Conservation (phyloP, 83 land plant species). For the Diphasiastrum complanatum region DNA sequence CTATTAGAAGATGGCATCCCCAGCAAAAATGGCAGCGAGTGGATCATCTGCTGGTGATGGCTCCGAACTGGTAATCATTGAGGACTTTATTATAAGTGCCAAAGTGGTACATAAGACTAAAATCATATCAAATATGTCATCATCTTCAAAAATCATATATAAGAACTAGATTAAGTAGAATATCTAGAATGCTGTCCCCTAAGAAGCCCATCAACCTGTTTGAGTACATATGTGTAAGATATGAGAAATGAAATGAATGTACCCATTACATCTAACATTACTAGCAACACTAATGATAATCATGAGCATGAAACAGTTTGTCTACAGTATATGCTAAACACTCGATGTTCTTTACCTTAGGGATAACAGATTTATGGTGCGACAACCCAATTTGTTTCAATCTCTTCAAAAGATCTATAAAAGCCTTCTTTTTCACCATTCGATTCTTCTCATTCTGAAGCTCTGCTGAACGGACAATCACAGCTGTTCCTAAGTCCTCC, state of each 20-base stretch:
- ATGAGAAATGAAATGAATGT: neutral
- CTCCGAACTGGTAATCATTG: too few relatives aligned
- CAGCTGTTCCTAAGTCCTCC: neutral
- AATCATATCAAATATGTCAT: too few relatives aligned
- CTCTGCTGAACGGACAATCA: neutral
- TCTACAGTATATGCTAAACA: neutral
- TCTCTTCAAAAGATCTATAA: neutral
- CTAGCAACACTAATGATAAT: neutral
- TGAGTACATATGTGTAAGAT: neutral
- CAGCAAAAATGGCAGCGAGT: too few relatives aligned
- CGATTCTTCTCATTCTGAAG: conserved; percentile 2
- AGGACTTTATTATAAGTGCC: too few relatives aligned
- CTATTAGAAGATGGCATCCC: too few relatives aligned
- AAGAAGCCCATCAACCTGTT: neutral
- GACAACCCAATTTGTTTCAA: conserved; percentile 4
- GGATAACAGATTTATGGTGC: neutral
- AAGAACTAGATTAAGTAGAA: too few relatives aligned
- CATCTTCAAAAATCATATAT: too few relatives aligned
- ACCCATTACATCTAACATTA: neutral
- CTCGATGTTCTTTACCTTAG: conserved; percentile 5
- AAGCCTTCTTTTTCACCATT: conserved; percentile 7
- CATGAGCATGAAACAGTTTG: neutral
- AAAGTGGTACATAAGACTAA: too few relatives aligned
- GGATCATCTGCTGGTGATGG: too few relatives aligned
- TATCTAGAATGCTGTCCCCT: neutral